A percentile compares a stretch with the other conserved stretches of the same genome.
Conservation (phyloP, 2,329 filamentous ascomycete species). For the Zopfia rhizophila region DNA sequence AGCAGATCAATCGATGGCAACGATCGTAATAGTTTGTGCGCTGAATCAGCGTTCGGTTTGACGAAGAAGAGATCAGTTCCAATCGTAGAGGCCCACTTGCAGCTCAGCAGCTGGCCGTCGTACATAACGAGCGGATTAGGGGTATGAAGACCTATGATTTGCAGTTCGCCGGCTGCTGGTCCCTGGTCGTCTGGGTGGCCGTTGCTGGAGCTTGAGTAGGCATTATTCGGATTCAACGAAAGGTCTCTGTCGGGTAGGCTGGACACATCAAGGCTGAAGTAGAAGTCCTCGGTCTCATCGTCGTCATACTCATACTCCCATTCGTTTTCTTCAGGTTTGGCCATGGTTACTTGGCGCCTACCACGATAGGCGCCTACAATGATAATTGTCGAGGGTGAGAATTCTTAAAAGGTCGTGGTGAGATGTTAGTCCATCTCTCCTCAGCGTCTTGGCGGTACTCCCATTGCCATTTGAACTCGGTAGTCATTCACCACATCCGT, state of each 20-base stretch:
- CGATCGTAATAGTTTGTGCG: constrained; percentile 57
- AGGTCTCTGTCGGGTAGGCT: constrained; percentile 38
- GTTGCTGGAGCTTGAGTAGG: constrained; percentile 25
- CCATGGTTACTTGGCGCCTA: too few species aligned
- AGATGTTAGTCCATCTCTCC: too few species aligned
- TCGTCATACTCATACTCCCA: constrained; percentile 71
- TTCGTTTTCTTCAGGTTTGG: constrained; percentile 53
- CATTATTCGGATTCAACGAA: constrained; percentile 13
- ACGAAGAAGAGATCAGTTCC: constrained; percentile 84
- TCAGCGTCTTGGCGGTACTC: too few species aligned
- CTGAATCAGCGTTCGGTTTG: constrained; percentile 39
- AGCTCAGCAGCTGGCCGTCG: constrained; percentile 79
- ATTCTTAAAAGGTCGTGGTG: too few species aligned
- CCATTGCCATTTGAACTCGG: too few species aligned
- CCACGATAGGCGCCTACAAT: too few species aligned
- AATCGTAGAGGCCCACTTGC: constrained; percentile 82
- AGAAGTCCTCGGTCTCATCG: constrained; percentile 66
- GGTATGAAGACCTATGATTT: constrained; percentile 85
- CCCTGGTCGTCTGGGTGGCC: constrained; percentile 29
- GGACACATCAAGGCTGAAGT: constrained; percentile 69
- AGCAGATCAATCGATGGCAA: constrained; percentile 74
- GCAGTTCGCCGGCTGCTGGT: constrained; percentile 62
- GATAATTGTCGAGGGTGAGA: too few species aligned
- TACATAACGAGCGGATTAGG: constrained; percentile 82
- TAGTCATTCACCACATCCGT: too few species aligned